Percentiles rank a stretch among this genome's conserved stretches.
Evolutionary conservation across 148 eudicot species (phyloP).

Genomic region (Gaultheria prostrata): DNA sequence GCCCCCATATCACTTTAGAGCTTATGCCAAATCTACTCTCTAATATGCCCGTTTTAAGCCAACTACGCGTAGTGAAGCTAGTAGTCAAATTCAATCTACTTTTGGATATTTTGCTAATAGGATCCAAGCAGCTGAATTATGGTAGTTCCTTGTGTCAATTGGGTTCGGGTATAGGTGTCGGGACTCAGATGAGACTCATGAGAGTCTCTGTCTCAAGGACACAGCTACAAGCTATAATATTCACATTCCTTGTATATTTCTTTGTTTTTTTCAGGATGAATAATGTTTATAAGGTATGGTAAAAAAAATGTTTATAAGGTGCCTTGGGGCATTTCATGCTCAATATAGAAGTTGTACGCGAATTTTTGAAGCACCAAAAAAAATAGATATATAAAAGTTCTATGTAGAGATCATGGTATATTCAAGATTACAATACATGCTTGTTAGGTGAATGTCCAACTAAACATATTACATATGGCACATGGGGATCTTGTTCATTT

Average conservation of each 20-base stretch:
- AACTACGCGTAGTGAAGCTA: neutral
- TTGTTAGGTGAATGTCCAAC: neutral
- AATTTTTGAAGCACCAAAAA: no score
- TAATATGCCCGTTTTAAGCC: neutral
- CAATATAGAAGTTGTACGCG: no score
- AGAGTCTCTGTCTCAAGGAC: no score
- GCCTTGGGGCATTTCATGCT: no score
- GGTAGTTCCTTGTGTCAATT: no score
- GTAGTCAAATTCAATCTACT: neutral
- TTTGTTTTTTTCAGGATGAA: neutral
- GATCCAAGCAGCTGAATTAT: neutral
- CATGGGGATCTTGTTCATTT: neutral
- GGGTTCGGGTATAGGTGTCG: no score
- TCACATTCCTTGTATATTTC: neutral
- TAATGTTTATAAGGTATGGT: neutral
- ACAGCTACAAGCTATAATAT: neutral
- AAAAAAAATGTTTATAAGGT: no score
- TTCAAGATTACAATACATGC: neutral
- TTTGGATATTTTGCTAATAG: neutral
- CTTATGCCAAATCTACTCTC: neutral
- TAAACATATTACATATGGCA: neutral
- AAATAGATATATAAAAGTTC: neutral
- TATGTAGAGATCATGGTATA: neutral
- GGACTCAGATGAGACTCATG: no score
- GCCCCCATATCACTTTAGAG: neutral